Percentiles rank a stretch among this genome's conserved stretches.
Conservation (phyloP, 2,329 filamentous ascomycete species). For the Pseudocercospora cruenta region DNA sequence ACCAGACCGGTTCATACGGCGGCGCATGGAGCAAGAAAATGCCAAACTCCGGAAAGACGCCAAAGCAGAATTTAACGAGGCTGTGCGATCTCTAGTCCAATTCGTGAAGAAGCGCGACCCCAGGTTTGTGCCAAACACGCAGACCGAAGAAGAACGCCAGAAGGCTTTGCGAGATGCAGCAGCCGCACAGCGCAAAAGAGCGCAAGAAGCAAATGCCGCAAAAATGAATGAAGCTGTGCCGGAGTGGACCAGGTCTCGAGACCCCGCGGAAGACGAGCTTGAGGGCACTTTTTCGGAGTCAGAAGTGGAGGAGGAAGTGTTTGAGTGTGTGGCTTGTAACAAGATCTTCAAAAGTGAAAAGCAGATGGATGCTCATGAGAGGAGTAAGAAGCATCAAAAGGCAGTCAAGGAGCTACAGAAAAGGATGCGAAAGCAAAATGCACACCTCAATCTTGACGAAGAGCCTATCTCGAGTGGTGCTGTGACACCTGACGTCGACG, state of each 20-base stretch:
- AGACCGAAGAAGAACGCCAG: constrained; percentile 80
- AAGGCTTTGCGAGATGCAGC: constrained; percentile 75
- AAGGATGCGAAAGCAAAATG: constrained; percentile 82
- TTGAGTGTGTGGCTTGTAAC: constrained; percentile 65
- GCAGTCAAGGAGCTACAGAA: constrained; percentile 76
- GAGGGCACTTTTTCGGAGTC: constrained; percentile 46
- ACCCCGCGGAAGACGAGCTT: constrained; percentile 55
- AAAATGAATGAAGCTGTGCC: constrained; percentile 69
- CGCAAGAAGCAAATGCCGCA: constrained; percentile 78
- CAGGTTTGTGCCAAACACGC: constrained; percentile 74
- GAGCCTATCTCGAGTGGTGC: constrained; percentile 34
- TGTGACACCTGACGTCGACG: constrained; percentile 36
- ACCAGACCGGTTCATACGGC: constrained; percentile 78
- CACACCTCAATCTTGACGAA: constrained; percentile 55
- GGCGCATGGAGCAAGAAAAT: constrained; percentile 95
- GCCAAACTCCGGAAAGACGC: constrained; percentile 80
- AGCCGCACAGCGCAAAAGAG: constrained; percentile 80
- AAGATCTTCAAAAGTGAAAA: constrained; percentile 85
- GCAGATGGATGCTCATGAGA: constrained; percentile 88
- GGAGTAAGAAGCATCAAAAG: constrained; percentile 94
- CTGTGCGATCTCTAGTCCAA: constrained; percentile 79
- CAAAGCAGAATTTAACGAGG: constrained; percentile 87
- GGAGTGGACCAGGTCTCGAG: constrained; percentile 71
- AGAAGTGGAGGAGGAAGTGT: constrained; percentile 55
- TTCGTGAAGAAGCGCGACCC: constrained; percentile 93